Percentiles rank a stretch among this genome's conserved stretches.
phyloP scores from a whole-genome alignment of 768 basidiomycete genomes.

The Lactarius vividus region DNA sequence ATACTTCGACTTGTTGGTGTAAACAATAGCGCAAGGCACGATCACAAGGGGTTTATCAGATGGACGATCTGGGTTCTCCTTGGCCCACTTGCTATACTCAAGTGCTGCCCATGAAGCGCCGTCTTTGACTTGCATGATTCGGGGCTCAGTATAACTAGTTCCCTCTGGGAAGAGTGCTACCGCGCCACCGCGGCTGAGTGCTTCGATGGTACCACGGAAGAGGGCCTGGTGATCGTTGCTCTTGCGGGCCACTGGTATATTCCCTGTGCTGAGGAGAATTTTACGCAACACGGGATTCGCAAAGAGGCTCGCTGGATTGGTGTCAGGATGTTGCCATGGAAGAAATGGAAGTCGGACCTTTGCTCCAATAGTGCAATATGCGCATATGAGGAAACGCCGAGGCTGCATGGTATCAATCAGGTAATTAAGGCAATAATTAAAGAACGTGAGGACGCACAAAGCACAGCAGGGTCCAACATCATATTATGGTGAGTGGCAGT shows the following conservation, averaged over 20 bases:
- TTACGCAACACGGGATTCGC: slow-evolving; percentile 69
- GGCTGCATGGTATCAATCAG: slow-evolving; percentile 45
- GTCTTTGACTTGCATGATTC: slow-evolving; percentile 90
- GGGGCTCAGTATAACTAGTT: slow-evolving; percentile 89
- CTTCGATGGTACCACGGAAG: slow-evolving; percentile 87
- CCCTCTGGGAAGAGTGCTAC: slow-evolving; percentile 96
- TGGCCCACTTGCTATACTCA: slow-evolving; percentile 83
- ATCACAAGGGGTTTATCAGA: slow-evolving; percentile 53
- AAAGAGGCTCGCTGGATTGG: slow-evolving; percentile 61
- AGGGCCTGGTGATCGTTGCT: slow-evolving; percentile 87
- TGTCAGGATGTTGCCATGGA: slow-evolving; percentile 20
- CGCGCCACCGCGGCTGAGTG: slow-evolving; percentile 70
- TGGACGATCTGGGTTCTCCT: slow-evolving; percentile 48
- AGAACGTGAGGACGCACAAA: slow-evolving; percentile 54
- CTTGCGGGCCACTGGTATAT: slow-evolving; percentile 95
- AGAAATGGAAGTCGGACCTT: slow-evolving; percentile 50
- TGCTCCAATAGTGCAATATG: slow-evolving; percentile 91
- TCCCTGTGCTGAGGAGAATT: slow-evolving; percentile 86
- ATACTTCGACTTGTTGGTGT: slow-evolving; percentile 95
- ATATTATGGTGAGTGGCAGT: slow-evolving; percentile 91
- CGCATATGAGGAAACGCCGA: slow-evolving; percentile 78
- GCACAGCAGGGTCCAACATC: slow-evolving; percentile 84
- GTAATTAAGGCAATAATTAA: slow-evolving; percentile 27
- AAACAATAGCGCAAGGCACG: slow-evolving; percentile 85
- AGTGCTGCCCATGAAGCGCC: slow-evolving; percentile 94